Evolutionary conservation across 805 yeast genomes (phyloP), one percentile per base, ranked within the genome.

Genomic region (Hanseniaspora vineae): DNA sequence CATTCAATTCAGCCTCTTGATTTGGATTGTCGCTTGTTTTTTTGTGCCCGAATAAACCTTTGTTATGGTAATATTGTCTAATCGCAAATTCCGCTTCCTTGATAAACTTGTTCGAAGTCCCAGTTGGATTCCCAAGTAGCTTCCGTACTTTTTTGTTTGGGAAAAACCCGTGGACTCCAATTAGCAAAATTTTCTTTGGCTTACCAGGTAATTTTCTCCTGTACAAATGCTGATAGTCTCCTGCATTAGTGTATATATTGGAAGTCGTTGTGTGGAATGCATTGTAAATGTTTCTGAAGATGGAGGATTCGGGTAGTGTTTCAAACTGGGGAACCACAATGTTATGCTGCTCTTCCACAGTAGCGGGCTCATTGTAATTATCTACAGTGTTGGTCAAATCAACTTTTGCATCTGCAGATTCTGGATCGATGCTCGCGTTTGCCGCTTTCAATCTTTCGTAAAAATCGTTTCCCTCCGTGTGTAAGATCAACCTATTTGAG

Each of bases 151-250:
- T 80, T 52, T 75, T 77, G 1, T 87, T 84, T 0, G 98, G 98
- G 67, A 92, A 90, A 58, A 89, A 90, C 0, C 98, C 98, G 66
- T 90, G 98, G 1, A 90, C 89, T 0, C 98, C 98, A 50, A 90
- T 78, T 35, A 92, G 82, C 31, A 90, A 72, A 0, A 84, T 84
- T 52, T 79, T 77, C 49, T 76, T 75, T 35, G 77, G 69, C 11
- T 50, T 48, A 8, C 33, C 44, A n/a, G 54, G 42, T 46, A 42
- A 29, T 31, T 31, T 32, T 2, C 51, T 50, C 33, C 62, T 52
- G 39, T 56, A 59, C 2, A 60, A 51, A 49, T 58, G 62, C 23
- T 23, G 29, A 23, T 23, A 23, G 29, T 23, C 29, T 8, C 29
- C 29, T 23, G 29, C 29, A 8, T 23, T 23, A 23, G 29, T 23